Evolutionary conservation across 352 stramenopile genomes (phyloP).

Genomic region (Globisporangium paroecandrum): DNA sequence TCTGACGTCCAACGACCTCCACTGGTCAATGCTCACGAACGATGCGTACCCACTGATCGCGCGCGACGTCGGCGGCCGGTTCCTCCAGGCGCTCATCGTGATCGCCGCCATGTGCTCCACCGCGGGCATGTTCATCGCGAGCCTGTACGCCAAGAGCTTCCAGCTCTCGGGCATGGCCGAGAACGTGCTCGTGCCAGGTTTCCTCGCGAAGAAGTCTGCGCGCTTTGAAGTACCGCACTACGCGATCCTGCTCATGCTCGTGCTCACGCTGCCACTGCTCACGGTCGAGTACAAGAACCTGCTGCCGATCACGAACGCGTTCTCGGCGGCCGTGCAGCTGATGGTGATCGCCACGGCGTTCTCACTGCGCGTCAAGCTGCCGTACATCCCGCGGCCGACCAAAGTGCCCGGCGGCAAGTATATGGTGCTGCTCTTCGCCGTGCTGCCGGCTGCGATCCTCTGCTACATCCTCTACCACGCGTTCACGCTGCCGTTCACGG

Average conservation of each 20-base stretch:
- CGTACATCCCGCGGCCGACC: conserved; percentile 66
- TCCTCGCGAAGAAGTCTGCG: conserved; percentile 54
- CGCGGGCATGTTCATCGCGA: conserved; percentile 82
- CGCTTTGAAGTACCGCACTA: conserved; percentile 37
- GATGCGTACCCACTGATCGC: conserved; percentile 74
- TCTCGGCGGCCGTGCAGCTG: conserved; percentile 80
- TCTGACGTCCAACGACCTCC: not conserved
- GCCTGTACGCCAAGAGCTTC: conserved; percentile 81
- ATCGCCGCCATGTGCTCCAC: conserved; percentile 70
- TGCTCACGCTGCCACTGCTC: conserved; percentile 40
- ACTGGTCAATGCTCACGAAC: conserved; percentile 54
- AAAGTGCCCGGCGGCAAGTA: conserved; percentile 43
- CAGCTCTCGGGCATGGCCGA: conserved; percentile 76
- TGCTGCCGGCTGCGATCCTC: conserved; percentile 41
- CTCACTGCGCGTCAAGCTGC: conserved; percentile 70
- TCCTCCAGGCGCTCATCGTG: conserved; percentile 74
- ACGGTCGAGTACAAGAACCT: conserved; percentile 66
- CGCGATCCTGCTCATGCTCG: conserved; percentile 31
- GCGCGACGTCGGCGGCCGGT: conserved; percentile 64
- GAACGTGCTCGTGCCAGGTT: conserved; percentile 66
- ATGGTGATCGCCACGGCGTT: conserved; percentile 90
- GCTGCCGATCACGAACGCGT: conserved; percentile 88
- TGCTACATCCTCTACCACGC: conserved; percentile 51
- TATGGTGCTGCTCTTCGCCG: conserved; percentile 29
- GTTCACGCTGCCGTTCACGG: conserved; percentile 26